A percentile compares a stretch with the other conserved stretches of the same genome.
Evolutionary conservation across 768 basidiomycete species (phyloP).

Genomic region (Ramaria rubella): DNA sequence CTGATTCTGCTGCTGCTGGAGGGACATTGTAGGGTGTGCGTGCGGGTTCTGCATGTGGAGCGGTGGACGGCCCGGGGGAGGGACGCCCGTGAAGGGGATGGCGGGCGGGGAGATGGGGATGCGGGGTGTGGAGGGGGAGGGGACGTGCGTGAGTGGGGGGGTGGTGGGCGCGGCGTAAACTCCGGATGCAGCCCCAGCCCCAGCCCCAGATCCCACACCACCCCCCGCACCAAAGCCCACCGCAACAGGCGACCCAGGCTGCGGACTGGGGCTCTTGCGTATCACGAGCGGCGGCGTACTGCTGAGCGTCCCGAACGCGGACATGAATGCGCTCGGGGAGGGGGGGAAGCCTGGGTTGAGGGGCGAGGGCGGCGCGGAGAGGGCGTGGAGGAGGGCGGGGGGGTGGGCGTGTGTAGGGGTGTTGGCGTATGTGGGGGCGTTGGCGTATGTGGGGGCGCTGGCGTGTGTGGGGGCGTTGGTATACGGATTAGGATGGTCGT

Average conservation of each 20-base stretch:
- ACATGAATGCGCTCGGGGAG: too few relatives aligned
- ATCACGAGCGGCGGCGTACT: background rate
- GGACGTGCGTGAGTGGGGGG: background rate
- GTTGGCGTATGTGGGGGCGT: background rate
- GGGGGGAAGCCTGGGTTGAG: constrained; percentile 9
- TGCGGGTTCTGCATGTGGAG: constrained; percentile 7
- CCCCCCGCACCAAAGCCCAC: constrained; percentile 3
- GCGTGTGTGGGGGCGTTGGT: too few relatives aligned
- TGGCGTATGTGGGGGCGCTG: too few relatives aligned
- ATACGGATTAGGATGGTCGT: too few relatives aligned
- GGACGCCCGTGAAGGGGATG: constrained; percentile 2
- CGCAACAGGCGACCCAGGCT: background rate
- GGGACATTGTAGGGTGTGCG: background rate
- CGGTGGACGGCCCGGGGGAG: constrained; percentile 5
- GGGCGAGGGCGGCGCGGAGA: constrained; percentile 8
- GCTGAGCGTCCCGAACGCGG: background rate
- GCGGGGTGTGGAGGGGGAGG: constrained; percentile 2
- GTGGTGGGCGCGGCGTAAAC: background rate
- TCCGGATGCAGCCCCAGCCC: background rate
- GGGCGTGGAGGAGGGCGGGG: background rate
- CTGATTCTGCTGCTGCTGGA: background rate
- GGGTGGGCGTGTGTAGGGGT: constrained; percentile 1
- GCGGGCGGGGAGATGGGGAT: constrained; percentile 2
- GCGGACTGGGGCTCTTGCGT: background rate
- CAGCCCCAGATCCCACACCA: too few relatives aligned